Conservation (phyloP, 2,329 filamentous ascomycete genomes). For the Pseudopyricularia cyperi region DNA sequence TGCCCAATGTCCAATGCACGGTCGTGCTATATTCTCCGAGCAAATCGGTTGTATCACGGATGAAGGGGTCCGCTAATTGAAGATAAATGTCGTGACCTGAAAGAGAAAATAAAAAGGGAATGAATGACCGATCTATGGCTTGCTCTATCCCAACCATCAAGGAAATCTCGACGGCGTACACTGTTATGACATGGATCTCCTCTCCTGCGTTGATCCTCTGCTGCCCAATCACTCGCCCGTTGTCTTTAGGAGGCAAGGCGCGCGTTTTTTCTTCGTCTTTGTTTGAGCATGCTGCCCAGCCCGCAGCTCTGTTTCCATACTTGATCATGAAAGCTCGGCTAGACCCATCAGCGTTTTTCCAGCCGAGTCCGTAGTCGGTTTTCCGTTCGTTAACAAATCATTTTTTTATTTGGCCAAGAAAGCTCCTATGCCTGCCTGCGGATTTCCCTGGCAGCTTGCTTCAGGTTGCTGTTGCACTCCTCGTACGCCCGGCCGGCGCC, state of each 20-base stretch:
- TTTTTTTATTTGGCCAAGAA: too few species aligned
- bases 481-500: conserved; percentile 95
- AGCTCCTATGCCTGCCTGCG: conserved; percentile 40
- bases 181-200: neutral
- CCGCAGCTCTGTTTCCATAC: neutral
- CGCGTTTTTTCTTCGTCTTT: neutral
- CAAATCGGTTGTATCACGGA: too few species aligned
- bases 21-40: too few species aligned
- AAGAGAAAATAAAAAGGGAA: neutral
- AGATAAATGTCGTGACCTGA: neutral
- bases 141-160: neutral
- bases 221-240: neutral
- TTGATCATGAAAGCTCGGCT: neutral
- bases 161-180: neutral
- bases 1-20: too few species aligned
- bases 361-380: neutral
- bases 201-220: neutral
- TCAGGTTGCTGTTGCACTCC: conserved; percentile 80
- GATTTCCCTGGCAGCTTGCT: conserved; percentile 45
- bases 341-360: neutral
- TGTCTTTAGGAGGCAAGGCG: neutral
- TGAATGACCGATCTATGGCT: neutral
- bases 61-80: neutral
- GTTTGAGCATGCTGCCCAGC: neutral
- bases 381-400: neutral